Conservation (phyloP, 1,284 basidiomycete species). For the Austroboletus novae-zelandiae region DNA sequence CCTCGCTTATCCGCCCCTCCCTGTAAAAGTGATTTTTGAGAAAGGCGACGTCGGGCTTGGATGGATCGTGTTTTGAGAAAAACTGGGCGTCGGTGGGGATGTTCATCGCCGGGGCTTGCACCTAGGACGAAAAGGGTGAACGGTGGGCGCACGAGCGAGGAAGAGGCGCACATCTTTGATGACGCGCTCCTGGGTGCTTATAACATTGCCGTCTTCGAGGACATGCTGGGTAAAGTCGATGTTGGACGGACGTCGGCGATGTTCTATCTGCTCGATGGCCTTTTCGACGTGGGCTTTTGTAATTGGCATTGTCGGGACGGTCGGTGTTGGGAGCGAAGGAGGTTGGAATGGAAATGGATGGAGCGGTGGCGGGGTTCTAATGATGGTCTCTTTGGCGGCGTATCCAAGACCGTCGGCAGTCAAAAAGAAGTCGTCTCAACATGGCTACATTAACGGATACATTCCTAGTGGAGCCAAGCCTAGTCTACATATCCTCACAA, state of each 20-base stretch:
- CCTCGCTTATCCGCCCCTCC: conserved; percentile 89
- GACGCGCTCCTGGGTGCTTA: conserved; percentile 86
- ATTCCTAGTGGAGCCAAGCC: neutral
- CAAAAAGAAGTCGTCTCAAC: conserved; percentile 7
- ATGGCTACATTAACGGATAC: conserved; percentile 12
- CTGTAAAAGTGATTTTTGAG: conserved; percentile 99
- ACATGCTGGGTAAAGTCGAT: conserved; percentile 89
- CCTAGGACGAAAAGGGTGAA: conserved; percentile 45
- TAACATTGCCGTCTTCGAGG: conserved; percentile 83
- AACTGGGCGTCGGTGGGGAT: conserved; percentile 93
- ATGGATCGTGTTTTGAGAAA: conserved; percentile 79
- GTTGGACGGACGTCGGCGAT: conserved; percentile 60
- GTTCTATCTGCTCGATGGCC: conserved; percentile 73
- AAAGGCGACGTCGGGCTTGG: conserved; percentile 94
- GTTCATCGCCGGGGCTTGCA: conserved; percentile 94
- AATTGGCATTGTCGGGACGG: conserved; percentile 36
- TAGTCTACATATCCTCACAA: conserved; percentile 36
- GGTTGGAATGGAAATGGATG: conserved; percentile 2
- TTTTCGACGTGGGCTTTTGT: conserved; percentile 60
- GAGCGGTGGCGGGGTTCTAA: conserved; percentile 32
- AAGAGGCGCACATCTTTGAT: conserved; percentile 70
- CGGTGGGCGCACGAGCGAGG: conserved; percentile 1
- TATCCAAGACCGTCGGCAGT: conserved; percentile 1
- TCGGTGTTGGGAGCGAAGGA: conserved; percentile 3
- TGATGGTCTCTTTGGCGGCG: conserved; percentile 9